phyloP scores from a whole-genome alignment of 1,139 yeast species.

The Debaryomyces fabryi region DNA sequence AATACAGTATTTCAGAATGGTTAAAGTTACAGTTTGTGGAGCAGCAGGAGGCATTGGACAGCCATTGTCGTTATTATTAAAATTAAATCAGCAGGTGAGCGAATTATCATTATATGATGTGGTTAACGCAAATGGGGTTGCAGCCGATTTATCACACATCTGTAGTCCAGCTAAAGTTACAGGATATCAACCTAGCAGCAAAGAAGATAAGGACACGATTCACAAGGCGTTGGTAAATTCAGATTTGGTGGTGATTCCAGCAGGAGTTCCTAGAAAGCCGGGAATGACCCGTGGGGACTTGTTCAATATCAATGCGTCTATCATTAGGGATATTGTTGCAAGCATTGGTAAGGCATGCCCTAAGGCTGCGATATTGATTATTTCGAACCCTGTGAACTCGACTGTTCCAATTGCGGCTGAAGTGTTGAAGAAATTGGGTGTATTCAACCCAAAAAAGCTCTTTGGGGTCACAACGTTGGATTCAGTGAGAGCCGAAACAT shows the following conservation, averaged over 20 bases:
- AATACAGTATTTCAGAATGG: constrained; percentile 31
- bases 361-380: constrained; percentile 63
- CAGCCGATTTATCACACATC: constrained; percentile 74
- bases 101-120: constrained; percentile 67
- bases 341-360: constrained; percentile 63
- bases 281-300: constrained; percentile 81
- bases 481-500: constrained; percentile 69
- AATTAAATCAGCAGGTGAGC: constrained; percentile 56
- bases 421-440: constrained; percentile 61
- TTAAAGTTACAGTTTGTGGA: constrained; percentile 74
- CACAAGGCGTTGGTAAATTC: constrained; percentile 54
- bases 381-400: constrained; percentile 76
- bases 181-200: constrained; percentile 57
- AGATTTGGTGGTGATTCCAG: constrained; percentile 70
- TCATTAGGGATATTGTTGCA: constrained; percentile 61
- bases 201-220: constrained; percentile 52
- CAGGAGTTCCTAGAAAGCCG: constrained; percentile 81
- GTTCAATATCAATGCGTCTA: constrained; percentile 73
- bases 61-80: constrained; percentile 67
- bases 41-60: constrained; percentile 86
- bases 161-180: constrained; percentile 58
- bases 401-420: constrained; percentile 79
- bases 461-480: constrained; percentile 78
- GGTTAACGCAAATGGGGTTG: constrained; percentile 70
- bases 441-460: constrained; percentile 63